Evolutionary conservation across 2,329 filamentous ascomycete species (phyloP).

Genomic region (Grosmannia penicillata): DNA sequence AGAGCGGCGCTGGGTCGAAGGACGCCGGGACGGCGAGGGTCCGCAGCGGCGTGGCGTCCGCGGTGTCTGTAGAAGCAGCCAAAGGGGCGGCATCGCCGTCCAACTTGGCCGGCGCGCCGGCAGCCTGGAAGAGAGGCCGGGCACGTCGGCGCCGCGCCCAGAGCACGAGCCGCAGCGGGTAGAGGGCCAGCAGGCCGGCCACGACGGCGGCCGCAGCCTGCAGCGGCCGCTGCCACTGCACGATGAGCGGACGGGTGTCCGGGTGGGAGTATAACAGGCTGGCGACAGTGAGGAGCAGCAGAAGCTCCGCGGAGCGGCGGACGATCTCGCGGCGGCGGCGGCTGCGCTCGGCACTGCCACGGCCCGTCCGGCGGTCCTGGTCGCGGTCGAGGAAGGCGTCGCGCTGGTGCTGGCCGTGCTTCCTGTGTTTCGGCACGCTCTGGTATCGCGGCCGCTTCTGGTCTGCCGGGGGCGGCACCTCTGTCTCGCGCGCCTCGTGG

Average conservation of each 20-base stretch:
- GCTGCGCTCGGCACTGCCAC: conserved; percentile 17
- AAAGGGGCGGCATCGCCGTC: too few species aligned
- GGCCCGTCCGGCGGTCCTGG: conserved; percentile 13
- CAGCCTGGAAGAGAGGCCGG: too few species aligned
- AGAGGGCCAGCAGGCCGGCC: conserved; percentile 29
- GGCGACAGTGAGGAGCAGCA: conserved; percentile 34
- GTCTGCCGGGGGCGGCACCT: too few species aligned
- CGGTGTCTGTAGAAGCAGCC: neutral
- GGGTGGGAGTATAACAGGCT: conserved; percentile 31
- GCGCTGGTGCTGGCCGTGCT: neutral
- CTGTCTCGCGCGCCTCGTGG: neutral
- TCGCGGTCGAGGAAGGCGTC: conserved; percentile 1
- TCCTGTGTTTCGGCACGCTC: neutral
- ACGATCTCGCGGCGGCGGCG: conserved; percentile 35
- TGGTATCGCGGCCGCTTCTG: too few species aligned
- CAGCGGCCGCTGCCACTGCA: conserved; percentile 33
- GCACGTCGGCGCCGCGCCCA: conserved; percentile 26
- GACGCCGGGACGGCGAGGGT: conserved; percentile 44
- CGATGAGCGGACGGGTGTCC: conserved; percentile 28
- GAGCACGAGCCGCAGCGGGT: conserved; percentile 43
- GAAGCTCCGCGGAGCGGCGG: conserved; percentile 36
- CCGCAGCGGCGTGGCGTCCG: too few species aligned
- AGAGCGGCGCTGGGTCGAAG: conserved; percentile 85
- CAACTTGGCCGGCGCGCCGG: too few species aligned
- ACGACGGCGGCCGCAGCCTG: conserved; percentile 20